Evolutionary conservation across 345 rosid species (phyloP), one percentile per base, ranked within the genome.

Genomic region (Carallia pectinifolia): DNA sequence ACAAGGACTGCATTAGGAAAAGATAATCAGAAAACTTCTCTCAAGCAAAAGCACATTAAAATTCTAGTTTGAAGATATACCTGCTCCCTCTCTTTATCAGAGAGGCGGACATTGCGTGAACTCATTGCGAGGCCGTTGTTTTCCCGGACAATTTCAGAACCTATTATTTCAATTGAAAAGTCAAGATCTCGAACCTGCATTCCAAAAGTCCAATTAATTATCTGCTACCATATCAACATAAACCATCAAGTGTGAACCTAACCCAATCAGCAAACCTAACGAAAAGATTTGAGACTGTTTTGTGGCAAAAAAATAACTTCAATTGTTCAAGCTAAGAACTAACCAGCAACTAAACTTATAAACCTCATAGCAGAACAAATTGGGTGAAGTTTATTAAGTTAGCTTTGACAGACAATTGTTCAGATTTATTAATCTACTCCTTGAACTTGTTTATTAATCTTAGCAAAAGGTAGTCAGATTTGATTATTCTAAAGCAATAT

Each of bases 81-180:
- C 90, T 80, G 87, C 78, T 83, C 61, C 67, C 90, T 85, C 17
- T 91, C 93, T 77, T 83, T 88, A 54, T 80, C 75, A 18, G 93
- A 82, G 53, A 90, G 95, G 71, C 62, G 86, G 61, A 91, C 96
- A 68, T 94, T 94, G 53, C 98, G 86, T 12, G 97, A 94, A 76
- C 96, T 94, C 89, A 86, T 71, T 1, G 97, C 97, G 54, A 94
- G 90, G 68, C 98, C 97, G 76, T 90, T 90, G 7, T 65, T 66
- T 15, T 91, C 95, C 36, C 97, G 93, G 50, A 78, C 54, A 60
- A 89, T 75, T 53, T 91, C 98, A 63, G 85, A 84, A 52, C 95
- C 96, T 18, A 94, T 80, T 38, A 94, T 79, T 79, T 73, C 71
- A 59, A 92, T 80, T 62, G 84, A 76, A 81, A 94, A 91, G 78